phyloP scores from a whole-genome alignment of 768 basidiomycete species.

The Trametes maxima region DNA sequence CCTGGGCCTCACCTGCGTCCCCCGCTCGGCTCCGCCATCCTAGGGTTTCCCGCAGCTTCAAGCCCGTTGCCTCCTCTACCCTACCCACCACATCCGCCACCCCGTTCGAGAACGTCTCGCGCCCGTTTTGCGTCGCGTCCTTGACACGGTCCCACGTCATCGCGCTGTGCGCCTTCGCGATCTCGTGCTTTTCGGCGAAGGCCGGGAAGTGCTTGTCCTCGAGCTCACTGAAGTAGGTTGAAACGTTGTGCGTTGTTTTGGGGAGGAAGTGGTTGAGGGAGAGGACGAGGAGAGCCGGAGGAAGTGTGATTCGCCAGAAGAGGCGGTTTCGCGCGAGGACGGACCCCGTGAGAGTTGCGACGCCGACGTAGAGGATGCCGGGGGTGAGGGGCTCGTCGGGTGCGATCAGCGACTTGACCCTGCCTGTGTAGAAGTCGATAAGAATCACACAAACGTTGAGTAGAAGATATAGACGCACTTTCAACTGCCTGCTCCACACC shows the following conservation, averaged over 20 bases:
- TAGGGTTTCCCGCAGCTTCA: slow-evolving; percentile 66
- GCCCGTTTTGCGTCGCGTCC: slow-evolving; percentile 51
- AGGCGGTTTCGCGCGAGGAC: slow-evolving; percentile 84
- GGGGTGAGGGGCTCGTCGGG: slow-evolving; percentile 84
- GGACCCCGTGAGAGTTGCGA: slow-evolving; percentile 86
- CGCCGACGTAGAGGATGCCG: slow-evolving; percentile 86
- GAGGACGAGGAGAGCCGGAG: slow-evolving; percentile 69
- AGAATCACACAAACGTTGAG: background rate
- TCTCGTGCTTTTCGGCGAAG: slow-evolving; percentile 66
- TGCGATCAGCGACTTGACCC: slow-evolving; percentile 81
- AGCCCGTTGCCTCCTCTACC: slow-evolving; percentile 70
- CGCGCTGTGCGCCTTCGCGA: slow-evolving; percentile 58
- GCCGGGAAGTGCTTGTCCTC: slow-evolving; percentile 74
- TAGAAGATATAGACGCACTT: slow-evolving; percentile 52
- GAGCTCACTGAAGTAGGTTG: slow-evolving; percentile 61
- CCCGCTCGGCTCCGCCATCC: slow-evolving; percentile 19
- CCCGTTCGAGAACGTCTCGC: slow-evolving; percentile 46
- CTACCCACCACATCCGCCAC: slow-evolving; percentile 47
- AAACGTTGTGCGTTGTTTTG: slow-evolving; percentile 71
- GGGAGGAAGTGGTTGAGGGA: slow-evolving; percentile 88
- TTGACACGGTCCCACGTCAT: slow-evolving; percentile 63
- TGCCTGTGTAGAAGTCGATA: slow-evolving; percentile 46
- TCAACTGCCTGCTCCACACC: slow-evolving; percentile 83
- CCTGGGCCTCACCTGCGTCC: slow-evolving; percentile 11
- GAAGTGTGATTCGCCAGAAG: slow-evolving; percentile 69